Evolutionary conservation across 768 basidiomycete species (phyloP).

Genomic region (Asterophora lycoperdoides): DNA sequence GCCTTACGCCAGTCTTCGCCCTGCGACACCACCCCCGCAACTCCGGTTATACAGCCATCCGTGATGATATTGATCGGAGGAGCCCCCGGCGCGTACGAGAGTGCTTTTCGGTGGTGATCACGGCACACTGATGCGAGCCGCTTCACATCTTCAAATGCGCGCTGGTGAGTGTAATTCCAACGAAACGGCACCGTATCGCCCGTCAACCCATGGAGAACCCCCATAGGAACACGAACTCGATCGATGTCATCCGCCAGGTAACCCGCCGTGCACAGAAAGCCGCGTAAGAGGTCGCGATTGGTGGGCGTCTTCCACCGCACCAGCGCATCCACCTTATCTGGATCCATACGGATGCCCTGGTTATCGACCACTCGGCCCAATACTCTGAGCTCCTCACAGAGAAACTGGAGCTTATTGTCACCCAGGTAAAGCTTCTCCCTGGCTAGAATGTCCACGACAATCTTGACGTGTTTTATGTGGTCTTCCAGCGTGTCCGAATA

Average conservation of each 20-base stretch:
- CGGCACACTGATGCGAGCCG: constrained; percentile 10
- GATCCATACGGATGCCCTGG: constrained; percentile 35
- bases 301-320: constrained; percentile 25
- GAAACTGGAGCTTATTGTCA: constrained; percentile 21
- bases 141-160: constrained; percentile 33
- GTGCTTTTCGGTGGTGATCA: constrained; percentile 16
- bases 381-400: constrained; percentile 13
- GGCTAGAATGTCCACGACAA: constrained; percentile 24
- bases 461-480: constrained; percentile 25
- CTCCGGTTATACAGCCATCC: constrained; percentile 28
- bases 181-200: too few relatives aligned
- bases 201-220: constrained; percentile 18
- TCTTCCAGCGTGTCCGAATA: constrained; percentile 30
- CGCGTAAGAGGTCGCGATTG: constrained; percentile 23
- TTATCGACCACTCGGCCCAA: constrained; percentile 27
- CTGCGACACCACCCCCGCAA: constrained; percentile 24
- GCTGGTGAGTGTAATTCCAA: too few relatives aligned
- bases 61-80: constrained; percentile 27
- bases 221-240: constrained; percentile 28
- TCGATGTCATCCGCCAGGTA: too few relatives aligned
- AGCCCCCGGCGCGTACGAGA: constrained; percentile 18
- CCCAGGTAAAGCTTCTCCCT: constrained; percentile 26
- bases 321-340: constrained; percentile 32
- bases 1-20: too few relatives aligned
- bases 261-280: constrained; percentile 35